phyloP scores from a whole-genome alignment of 2,329 filamentous ascomycete species.

The Clathrospora elynae region DNA sequence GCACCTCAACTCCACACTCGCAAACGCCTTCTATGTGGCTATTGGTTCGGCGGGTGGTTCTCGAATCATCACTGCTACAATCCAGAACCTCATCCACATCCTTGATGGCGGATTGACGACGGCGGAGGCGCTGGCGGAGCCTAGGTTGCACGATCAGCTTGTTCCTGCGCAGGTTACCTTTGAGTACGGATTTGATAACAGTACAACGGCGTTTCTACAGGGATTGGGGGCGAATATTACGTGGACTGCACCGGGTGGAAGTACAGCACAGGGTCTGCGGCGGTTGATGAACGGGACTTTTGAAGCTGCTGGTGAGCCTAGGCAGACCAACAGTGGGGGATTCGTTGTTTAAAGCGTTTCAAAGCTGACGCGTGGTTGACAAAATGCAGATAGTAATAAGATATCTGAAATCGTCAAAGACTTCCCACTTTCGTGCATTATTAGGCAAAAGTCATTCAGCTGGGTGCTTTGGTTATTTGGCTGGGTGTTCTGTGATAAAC shows the following conservation, averaged over 20 bases:
- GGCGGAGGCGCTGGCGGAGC: slow-evolving; percentile 65
- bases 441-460: no score
- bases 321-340: slow-evolving; percentile 73
- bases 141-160: slow-evolving; percentile 81
- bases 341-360: slow-evolving; percentile 62
- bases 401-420: no score
- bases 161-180: slow-evolving; percentile 71
- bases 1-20: slow-evolving; percentile 58
- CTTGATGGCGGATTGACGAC: slow-evolving; percentile 69
- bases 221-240: slow-evolving; percentile 72
- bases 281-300: slow-evolving; percentile 69
- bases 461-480: no score
- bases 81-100: slow-evolving; percentile 74
- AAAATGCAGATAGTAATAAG: background rate
- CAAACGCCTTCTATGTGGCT: slow-evolving; percentile 63
- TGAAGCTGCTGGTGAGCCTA: slow-evolving; percentile 76
- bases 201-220: slow-evolving; percentile 66
- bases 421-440: no score
- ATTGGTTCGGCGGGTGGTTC: slow-evolving; percentile 81
- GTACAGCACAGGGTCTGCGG: slow-evolving; percentile 73
- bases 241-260: slow-evolving; percentile 67
- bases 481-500: no score
- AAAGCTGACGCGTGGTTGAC: no score
- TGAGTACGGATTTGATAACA: slow-evolving; percentile 71
- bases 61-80: slow-evolving; percentile 79